These are phyloP conservation scores for Combretum micranthum DNA, from an alignment of 345 rosid genomes.

Conservation along the genomic window DNA sequence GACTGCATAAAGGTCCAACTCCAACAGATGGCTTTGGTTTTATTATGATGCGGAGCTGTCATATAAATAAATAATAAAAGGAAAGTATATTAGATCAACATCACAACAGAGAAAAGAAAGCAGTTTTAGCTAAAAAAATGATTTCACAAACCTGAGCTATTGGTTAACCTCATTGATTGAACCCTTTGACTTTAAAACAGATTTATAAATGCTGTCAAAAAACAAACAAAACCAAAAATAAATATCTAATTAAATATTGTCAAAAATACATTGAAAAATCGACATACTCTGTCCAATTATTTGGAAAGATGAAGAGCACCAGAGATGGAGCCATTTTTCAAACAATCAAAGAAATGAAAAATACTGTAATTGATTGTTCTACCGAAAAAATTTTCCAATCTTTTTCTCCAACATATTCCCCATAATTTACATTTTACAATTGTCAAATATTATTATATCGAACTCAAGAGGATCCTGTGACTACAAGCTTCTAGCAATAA, in stretches of 20 bases:
- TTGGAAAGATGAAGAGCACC: no score
- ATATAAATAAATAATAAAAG: slow-evolving; percentile 15
- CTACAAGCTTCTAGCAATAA: no score
- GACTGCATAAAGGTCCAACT: slow-evolving; percentile 73
- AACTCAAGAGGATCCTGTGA: no score
- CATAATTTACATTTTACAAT: no score
- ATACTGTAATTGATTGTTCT: no score
- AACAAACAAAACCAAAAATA: slow-evolving; percentile 12
- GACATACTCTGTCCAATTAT: no score
- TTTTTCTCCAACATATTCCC: no score
- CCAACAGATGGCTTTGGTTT: slow-evolving; percentile 70
- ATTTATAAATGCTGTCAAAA: slow-evolving; percentile 66
- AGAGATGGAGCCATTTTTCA: neutral
- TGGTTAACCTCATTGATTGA: slow-evolving; percentile 83
- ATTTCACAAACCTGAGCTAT: slow-evolving; percentile 79
- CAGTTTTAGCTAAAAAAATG: slow-evolving; percentile 9
- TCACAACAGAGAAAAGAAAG: neutral
- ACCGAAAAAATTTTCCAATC: no score
- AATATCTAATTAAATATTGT: no score
- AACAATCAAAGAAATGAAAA: neutral
- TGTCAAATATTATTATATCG: no score
- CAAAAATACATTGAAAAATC: neutral
- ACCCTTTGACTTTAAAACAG: slow-evolving; percentile 77
- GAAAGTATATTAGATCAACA: neutral
- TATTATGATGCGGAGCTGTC: slow-evolving; percentile 86